Percentiles rank a stretch among this genome's conserved stretches.
Conservation (phyloP, 805 yeast species). For the Grigorovia jiainica region DNA sequence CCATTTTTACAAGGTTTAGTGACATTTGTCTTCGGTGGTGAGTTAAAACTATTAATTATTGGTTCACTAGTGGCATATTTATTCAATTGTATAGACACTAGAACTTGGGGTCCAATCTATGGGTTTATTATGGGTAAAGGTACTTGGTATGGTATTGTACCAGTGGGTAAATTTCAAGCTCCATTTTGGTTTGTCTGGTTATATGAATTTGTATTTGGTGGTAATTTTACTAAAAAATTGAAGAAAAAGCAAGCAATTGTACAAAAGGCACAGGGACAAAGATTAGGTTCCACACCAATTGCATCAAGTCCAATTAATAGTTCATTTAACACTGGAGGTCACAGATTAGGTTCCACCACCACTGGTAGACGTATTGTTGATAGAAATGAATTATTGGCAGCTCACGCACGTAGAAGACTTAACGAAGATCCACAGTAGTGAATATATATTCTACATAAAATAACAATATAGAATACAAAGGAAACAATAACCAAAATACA, state of each 20-base stretch:
- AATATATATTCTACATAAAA: no score
- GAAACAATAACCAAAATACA: no score
- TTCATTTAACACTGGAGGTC: constrained; percentile 1
- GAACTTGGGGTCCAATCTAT: constrained; percentile 41
- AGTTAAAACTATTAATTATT: constrained; percentile 34
- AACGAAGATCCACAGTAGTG: neutral
- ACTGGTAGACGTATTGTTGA: neutral
- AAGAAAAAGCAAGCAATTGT: neutral
- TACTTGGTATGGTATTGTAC: constrained; percentile 13
- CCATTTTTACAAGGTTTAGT: constrained; percentile 31
- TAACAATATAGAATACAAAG: no score
- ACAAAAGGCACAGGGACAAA: constrained; percentile 1
- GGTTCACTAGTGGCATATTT: constrained; percentile 51
- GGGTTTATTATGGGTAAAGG: constrained; percentile 20
- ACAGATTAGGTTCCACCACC: constrained; percentile 3
- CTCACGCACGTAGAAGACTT: neutral
- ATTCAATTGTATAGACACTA: constrained; percentile 54
- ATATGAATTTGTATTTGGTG: constrained; percentile 6
- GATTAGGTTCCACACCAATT: constrained; percentile 3
- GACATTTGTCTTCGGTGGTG: constrained; percentile 37
- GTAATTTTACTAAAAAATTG: neutral
- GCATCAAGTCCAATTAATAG: neutral
- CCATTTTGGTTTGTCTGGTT: constrained; percentile 13
- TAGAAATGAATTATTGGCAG: neutral
- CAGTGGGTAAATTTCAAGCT: constrained; percentile 20